These are phyloP conservation scores for Triticum timopheevii DNA, from an alignment of 176 grass and related monocot genomes.

Conservation along the genomic window DNA sequence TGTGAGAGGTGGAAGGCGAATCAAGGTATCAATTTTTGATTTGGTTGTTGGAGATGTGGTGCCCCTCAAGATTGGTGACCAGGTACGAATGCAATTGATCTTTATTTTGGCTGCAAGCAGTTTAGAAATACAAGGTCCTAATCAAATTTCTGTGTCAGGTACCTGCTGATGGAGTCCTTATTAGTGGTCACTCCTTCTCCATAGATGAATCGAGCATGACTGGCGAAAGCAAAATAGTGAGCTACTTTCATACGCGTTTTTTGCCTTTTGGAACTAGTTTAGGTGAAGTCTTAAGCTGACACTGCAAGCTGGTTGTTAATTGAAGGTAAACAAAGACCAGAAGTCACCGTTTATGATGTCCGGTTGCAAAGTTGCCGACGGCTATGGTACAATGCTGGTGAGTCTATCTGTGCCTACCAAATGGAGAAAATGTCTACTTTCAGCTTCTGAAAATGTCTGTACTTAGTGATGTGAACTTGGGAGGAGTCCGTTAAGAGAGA, in stretches of 20 bases:
- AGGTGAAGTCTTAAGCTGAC: conserved; percentile 15
- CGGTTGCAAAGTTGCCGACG: conserved; percentile 97
- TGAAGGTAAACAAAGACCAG: conserved; percentile 74
- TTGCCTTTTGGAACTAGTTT: conserved; percentile 1
- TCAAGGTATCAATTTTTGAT: conserved; percentile 82
- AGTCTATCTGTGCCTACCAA: conserved; percentile 16
- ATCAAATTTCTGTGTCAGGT: conserved; percentile 57
- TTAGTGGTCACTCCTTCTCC: conserved; percentile 89
- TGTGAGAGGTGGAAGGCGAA: conserved; percentile 75
- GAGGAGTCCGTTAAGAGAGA: no score
- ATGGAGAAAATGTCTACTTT: not conserved
- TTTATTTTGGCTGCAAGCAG: conserved; percentile 8
- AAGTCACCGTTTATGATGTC: conserved; percentile 94
- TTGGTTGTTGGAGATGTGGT: conserved; percentile 83
- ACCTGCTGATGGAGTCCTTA: conserved; percentile 83
- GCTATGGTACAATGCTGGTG: conserved; percentile 91
- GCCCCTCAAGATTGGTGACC: conserved; percentile 96
- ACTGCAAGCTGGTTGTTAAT: conserved; percentile 6
- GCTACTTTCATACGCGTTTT: conserved; percentile 10
- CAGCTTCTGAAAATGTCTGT: not conserved
- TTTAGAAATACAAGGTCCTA: not conserved
- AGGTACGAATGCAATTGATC: conserved; percentile 46
- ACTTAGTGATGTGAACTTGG: not conserved
- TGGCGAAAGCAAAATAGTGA: conserved; percentile 94
- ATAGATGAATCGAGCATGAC: conserved; percentile 99